A percentile compares a stretch with the other conserved stretches of the same genome.
Conservation (phyloP, 192 early-diverging fungal genomes). For the Coemansia sp. region DNA sequence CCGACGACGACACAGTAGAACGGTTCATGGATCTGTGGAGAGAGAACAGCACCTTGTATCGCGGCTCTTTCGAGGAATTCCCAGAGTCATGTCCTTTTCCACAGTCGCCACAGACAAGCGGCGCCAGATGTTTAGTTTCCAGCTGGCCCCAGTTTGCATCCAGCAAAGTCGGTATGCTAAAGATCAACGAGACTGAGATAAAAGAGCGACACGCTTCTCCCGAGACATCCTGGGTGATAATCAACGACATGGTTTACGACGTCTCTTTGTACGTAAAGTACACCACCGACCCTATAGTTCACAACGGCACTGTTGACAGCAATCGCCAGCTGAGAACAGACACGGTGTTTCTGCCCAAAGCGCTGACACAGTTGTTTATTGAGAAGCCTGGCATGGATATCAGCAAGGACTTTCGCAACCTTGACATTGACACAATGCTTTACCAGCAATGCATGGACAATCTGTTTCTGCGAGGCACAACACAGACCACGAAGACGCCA, state of each 20-base stretch:
- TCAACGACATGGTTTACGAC: slow-evolving; percentile 36
- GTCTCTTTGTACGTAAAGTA: slow-evolving; percentile 38
- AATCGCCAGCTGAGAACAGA: slow-evolving; percentile 25
- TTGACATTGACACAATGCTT: slow-evolving; percentile 28
- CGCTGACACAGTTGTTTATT: slow-evolving; percentile 39
- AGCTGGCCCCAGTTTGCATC: slow-evolving; percentile 32
- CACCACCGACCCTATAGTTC: slow-evolving; percentile 29
- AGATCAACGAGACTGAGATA: slow-evolving; percentile 31
- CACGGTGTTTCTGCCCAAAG: slow-evolving; percentile 33
- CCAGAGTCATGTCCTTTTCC: slow-evolving; percentile 46
- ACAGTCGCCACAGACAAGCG: slow-evolving; percentile 45
- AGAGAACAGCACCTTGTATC: slow-evolving; percentile 27
- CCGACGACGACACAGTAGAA: slow-evolving; percentile 12
- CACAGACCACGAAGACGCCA: slow-evolving; percentile 34
- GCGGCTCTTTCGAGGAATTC: slow-evolving; percentile 13
- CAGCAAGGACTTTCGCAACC: slow-evolving; percentile 13
- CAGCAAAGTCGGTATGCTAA: slow-evolving; percentile 43
- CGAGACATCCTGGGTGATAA: slow-evolving; percentile 40
- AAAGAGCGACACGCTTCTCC: slow-evolving; percentile 22
- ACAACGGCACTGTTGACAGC: slow-evolving; percentile 39
- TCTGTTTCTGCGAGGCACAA: slow-evolving; percentile 48
- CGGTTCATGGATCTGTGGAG: slow-evolving; percentile 35
- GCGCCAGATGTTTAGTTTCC: slow-evolving; percentile 26
- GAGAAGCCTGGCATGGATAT: slow-evolving; percentile 40
- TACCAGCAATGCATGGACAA: slow-evolving; percentile 43